Percentiles rank a stretch among this genome's conserved stretches.
Evolutionary conservation across 108 stramenopile species (phyloP).

Genomic region (Discostella stelligeroides): DNA sequence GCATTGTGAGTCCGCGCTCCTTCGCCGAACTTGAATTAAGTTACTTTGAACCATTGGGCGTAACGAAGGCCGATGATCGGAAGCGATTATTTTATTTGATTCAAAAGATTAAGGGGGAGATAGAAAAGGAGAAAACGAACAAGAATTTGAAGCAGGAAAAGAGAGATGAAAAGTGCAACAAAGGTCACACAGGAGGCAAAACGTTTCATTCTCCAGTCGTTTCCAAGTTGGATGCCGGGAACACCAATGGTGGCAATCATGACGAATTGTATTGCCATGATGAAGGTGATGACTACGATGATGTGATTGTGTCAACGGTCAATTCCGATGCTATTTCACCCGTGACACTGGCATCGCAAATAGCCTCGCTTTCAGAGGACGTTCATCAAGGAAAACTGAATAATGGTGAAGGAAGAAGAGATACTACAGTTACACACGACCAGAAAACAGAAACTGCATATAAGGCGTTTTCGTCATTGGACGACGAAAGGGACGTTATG

Average conservation of each 20-base stretch:
- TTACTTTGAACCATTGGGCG: conserved; percentile 78
- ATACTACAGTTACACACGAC: not conserved
- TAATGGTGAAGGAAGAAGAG: too few relatives aligned
- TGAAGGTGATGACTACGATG: conserved; percentile 5
- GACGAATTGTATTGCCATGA: not conserved
- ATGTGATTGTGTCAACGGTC: conserved; percentile 21
- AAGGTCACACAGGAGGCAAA: not conserved
- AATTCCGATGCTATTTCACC: conserved; percentile 43
- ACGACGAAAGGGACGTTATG: not conserved
- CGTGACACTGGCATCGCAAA: conserved; percentile 37
- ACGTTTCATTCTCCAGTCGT: not conserved
- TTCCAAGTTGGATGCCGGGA: not conserved
- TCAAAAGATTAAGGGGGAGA: conserved; percentile 79
- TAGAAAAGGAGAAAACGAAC: conserved; percentile 12
- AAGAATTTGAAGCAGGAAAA: conserved; percentile 30
- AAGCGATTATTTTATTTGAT: conserved; percentile 86
- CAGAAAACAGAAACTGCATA: not conserved
- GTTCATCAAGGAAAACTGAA: not conserved
- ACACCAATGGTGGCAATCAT: not conserved
- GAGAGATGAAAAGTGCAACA: conserved; percentile 5
- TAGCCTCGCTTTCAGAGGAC: conserved; percentile 10
- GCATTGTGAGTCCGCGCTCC: conserved; percentile 74
- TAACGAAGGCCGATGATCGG: conserved; percentile 71
- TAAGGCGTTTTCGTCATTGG: not conserved
- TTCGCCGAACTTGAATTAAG: conserved; percentile 72